Evolutionary conservation across 306 rosid genomes (phyloP).

Genomic region (Acacia acuminata): DNA sequence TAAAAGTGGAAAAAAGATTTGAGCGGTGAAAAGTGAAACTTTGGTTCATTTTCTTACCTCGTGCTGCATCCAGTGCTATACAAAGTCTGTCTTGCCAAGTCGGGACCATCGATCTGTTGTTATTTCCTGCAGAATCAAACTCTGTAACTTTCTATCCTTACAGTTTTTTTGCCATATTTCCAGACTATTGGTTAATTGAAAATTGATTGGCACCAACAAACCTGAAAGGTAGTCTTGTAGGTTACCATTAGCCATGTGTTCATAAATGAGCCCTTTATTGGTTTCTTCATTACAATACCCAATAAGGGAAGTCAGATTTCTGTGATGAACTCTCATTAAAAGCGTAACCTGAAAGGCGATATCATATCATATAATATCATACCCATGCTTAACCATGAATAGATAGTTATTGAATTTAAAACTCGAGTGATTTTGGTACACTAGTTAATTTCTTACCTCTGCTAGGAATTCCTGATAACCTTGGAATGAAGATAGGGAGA

Average conservation of each 20-base stretch:
- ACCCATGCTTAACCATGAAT: neutral
- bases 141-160: neutral
- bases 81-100: conserved; percentile 48
- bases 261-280: conserved; percentile 38
- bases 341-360: conserved; percentile 24
- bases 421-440: neutral
- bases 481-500: conserved; percentile 42
- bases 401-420: neutral
- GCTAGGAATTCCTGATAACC: conserved; percentile 53
- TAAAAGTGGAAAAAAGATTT: neutral
- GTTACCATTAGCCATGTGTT: conserved; percentile 41
- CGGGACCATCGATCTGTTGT: neutral
- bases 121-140: conserved; percentile 15
- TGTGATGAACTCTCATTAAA: conserved; percentile 43
- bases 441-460: conserved; percentile 33
- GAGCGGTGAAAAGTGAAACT: neutral
- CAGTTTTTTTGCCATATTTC: neutral
- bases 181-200: neutral
- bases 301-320: conserved; percentile 39
- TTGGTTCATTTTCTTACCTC: conserved; percentile 33
- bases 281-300: conserved; percentile 41
- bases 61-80: conserved; percentile 45
- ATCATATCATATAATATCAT: neutral
- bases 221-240: conserved; percentile 41
- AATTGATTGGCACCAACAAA: conserved; percentile 6